Conservation (phyloP, 345 rosid species). For the Aegle marmelos region DNA sequence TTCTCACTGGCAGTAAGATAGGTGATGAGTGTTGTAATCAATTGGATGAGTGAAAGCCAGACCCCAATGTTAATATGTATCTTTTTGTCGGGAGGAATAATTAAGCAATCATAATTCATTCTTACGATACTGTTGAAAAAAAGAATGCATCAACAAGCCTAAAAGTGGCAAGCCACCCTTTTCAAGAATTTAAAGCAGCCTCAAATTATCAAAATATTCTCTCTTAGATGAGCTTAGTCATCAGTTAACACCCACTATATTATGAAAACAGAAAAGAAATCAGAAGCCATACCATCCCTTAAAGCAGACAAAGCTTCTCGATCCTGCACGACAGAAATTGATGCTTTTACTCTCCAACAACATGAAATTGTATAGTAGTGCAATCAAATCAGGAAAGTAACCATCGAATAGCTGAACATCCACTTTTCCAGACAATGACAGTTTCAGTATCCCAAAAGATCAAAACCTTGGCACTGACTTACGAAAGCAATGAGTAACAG, state of each 20-base stretch:
- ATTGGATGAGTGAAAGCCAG: background rate
- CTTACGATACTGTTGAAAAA: background rate
- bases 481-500: conserved; percentile 29
- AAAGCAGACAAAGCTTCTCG: conserved; percentile 58
- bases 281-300: conserved; percentile 55
- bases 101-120: background rate
- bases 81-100: background rate
- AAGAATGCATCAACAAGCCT: background rate
- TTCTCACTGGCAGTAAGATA: background rate
- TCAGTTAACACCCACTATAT: background rate
- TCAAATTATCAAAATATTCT: conserved; percentile 6
- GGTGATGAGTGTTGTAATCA: background rate
- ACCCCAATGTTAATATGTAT: background rate
- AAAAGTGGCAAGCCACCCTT: background rate
- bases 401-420: background rate
- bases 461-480: conserved; percentile 11
- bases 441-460: background rate
- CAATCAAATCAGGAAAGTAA: background rate
- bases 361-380: background rate
- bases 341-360: background rate
- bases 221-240: background rate
- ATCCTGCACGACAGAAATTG: conserved; percentile 43
- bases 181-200: background rate
- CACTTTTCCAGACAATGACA: background rate
- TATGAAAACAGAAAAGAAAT: conserved; percentile 6